A percentile compares a stretch with the other conserved stretches of the same genome.
Conservation (phyloP, 371 early-diverging fungal species). For the Funneliformis caledonium region DNA sequence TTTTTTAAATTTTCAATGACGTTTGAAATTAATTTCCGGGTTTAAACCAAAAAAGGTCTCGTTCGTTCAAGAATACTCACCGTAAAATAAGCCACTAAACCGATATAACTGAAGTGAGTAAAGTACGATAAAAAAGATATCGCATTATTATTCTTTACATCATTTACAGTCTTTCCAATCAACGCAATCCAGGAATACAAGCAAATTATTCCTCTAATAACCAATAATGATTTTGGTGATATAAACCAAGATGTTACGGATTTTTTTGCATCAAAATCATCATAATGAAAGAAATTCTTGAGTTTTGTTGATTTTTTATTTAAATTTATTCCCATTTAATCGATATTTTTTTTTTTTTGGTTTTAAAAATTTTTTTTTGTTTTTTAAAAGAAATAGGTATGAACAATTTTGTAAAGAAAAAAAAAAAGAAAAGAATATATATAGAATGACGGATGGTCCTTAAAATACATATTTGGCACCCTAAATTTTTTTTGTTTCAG, state of each 20-base stretch:
- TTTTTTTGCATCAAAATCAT: constrained; percentile 1
- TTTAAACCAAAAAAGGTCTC: not conserved
- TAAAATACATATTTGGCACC: too few relatives aligned
- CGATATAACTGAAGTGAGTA: constrained; percentile 26
- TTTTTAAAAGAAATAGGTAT: too few relatives aligned
- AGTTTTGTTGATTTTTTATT: not conserved
- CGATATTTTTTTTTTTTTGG: too few relatives aligned
- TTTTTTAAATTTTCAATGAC: not conserved
- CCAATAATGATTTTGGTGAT: not conserved
- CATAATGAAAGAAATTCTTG: not conserved
- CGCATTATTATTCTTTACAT: not conserved
- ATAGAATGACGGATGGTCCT: too few relatives aligned
- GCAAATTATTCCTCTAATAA: not conserved
- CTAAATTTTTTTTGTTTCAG: too few relatives aligned
- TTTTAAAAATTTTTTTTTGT: too few relatives aligned
- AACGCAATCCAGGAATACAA: constrained; percentile 10
- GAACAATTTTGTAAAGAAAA: too few relatives aligned
- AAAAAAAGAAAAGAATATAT: too few relatives aligned
- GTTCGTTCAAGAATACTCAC: not conserved
- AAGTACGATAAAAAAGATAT: not conserved
- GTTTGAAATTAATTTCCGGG: not conserved
- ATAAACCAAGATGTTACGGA: constrained; percentile 35
- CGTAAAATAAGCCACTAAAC: constrained; percentile 21
- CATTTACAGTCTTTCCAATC: not conserved
- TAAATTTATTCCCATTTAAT: too few relatives aligned